Evolutionary conservation across 1,284 basidiomycete genomes (phyloP).

Genomic region (Rhodotorula sp.): DNA sequence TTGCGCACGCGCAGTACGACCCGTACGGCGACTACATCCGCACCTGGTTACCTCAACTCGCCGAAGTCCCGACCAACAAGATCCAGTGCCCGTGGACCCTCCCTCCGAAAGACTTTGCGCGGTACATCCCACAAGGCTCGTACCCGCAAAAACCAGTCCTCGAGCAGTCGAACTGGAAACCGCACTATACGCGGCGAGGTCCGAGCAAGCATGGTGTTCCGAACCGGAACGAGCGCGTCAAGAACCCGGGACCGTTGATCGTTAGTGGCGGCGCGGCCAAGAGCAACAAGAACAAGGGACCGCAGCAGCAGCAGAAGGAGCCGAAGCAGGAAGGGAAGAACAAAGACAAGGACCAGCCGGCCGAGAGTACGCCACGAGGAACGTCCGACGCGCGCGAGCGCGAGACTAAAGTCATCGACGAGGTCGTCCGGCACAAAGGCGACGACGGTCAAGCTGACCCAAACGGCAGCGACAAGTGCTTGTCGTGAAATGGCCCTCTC

Average conservation of each 20-base stretch:
- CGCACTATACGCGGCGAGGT: conserved; percentile 37
- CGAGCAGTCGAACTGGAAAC: conserved; percentile 41
- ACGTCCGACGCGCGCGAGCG: neutral
- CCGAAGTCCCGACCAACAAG: conserved; percentile 47
- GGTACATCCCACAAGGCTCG: conserved; percentile 15
- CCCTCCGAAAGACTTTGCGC: conserved; percentile 23
- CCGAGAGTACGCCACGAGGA: neutral
- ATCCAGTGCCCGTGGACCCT: conserved; percentile 47
- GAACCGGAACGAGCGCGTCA: conserved; percentile 35
- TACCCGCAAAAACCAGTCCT: conserved; percentile 42
- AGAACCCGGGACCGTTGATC: conserved; percentile 18
- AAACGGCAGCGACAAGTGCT: neutral
- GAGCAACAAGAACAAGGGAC: too few species aligned
- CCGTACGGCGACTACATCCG: conserved; percentile 55
- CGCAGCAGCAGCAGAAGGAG: neutral
- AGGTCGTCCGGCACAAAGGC: neutral
- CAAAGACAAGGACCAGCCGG: neutral
- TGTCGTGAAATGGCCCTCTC: neutral
- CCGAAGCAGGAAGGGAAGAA: neutral
- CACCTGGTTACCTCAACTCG: conserved; percentile 55
- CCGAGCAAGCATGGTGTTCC: conserved; percentile 30
- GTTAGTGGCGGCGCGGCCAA: neutral
- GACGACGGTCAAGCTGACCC: neutral
- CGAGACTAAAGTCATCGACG: neutral
- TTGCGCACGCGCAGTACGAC: conserved; percentile 49